Evolutionary conservation across 2,329 filamentous ascomycete species (phyloP), one percentile per base, ranked within the genome.

Genomic region (Colletotrichum incanum): DNA sequence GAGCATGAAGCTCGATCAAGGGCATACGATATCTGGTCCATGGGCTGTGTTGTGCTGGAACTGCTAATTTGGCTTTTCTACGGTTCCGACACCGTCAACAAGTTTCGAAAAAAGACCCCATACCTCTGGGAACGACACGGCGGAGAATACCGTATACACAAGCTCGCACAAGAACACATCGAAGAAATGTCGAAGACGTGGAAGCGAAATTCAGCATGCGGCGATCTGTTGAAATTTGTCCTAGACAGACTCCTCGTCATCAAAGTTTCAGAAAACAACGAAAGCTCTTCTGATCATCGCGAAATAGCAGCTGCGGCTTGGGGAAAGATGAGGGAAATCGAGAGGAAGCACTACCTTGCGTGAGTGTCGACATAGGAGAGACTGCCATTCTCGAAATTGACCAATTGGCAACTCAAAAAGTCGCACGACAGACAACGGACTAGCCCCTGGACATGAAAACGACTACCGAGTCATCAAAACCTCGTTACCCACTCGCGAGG

Each of bases 11-110:
- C 73, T 6, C 61, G 72, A 12, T 79, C 79, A 3, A 71, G 78
- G 0, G 66, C 66, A 0, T 81, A 78, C 16, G 79, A 81, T 4
- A 73, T 77, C 8, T 81, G 79, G 80, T 79, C 78, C 0, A 74
- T 81, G 65, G 80, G 78, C 0, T 80, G 77, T n/a, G 74, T 81
- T 3, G 70, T 76, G 0, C 65, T 81, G 4, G 79, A 81, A 55
- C 74, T 77, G 0, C 26, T 76, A 0, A 74, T 80, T 7, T 81
- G 79, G 80, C 43, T 80, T 0, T 55, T 78, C 0, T 73, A 76
- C 3, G 77, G 76, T 3, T 31, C 31, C 6, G 18, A 47, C 0
- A 5, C 5, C 4, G 23, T 71, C 37, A 18, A 23, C 1, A 23
- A 6, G 3, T 61, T 71, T 7, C 54, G 47, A 28, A 5, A 9